These are phyloP conservation scores for Candida tropicalis DNA, from an alignment of 1,139 yeast genomes.

Conservation along the genomic window DNA sequence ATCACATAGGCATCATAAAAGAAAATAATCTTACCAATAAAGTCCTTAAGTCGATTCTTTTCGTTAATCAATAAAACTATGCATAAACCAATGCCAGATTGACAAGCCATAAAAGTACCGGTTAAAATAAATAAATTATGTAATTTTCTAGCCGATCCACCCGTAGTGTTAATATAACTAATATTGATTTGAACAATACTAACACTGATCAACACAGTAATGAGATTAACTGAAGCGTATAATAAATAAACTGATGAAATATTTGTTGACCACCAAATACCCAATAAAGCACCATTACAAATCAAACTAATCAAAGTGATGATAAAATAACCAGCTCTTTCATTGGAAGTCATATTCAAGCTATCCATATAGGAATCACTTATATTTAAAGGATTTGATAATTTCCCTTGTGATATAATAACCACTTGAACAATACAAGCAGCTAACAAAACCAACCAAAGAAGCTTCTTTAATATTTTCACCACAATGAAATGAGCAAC, in stretches of 20 bases:
- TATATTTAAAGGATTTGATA: slow-evolving; percentile 17
- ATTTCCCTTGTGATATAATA: slow-evolving; percentile 16
- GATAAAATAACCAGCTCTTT: slow-evolving; percentile 13
- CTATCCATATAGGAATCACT: not conserved
- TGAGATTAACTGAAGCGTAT: slow-evolving; percentile 17
- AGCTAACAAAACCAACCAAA: slow-evolving; percentile 17
- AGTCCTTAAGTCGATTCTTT: slow-evolving; percentile 18
- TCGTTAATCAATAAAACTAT: slow-evolving; percentile 18
- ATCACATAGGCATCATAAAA: slow-evolving; percentile 15
- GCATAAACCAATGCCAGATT: slow-evolving; percentile 18
- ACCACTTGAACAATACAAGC: slow-evolving; percentile 17
- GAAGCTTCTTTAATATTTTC: slow-evolving; percentile 11
- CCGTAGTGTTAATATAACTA: slow-evolving; percentile 12
- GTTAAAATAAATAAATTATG: slow-evolving; percentile 20
- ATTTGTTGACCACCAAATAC: slow-evolving; percentile 19
- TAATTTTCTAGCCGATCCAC: slow-evolving; percentile 14
- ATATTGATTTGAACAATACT: slow-evolving; percentile 19
- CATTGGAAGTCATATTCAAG: slow-evolving; percentile 10
- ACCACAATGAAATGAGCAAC: slow-evolving; percentile 7
- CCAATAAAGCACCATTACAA: slow-evolving; percentile 17
- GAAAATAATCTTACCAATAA: slow-evolving; percentile 19
- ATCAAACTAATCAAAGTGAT: slow-evolving; percentile 16
- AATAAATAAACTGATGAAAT: slow-evolving; percentile 17
- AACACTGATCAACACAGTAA: slow-evolving; percentile 20
- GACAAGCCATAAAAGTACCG: slow-evolving; percentile 19